These are phyloP conservation scores for Nitzschia sp. DNA, from an alignment of 108 stramenopile genomes.

Conservation along the genomic window DNA sequence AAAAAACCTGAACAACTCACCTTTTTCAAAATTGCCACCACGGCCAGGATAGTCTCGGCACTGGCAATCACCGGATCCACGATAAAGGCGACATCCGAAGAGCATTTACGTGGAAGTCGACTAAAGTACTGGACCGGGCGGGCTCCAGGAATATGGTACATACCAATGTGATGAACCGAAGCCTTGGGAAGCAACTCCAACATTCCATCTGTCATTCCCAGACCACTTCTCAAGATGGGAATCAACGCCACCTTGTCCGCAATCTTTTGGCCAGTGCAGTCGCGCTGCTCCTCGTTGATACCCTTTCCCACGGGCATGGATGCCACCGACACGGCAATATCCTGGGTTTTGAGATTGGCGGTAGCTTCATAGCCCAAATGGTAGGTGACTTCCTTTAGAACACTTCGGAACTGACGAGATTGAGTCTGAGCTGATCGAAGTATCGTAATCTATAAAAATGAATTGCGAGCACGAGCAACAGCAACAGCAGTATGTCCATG, in stretches of 20 bases:
- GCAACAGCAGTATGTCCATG: not conserved
- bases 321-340: conserved; percentile 70
- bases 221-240: conserved; percentile 92
- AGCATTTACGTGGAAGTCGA: conserved; percentile 85
- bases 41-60: conserved; percentile 83
- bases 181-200: conserved; percentile 92
- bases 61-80: conserved; percentile 95
- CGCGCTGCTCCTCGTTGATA: conserved; percentile 36
- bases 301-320: conserved; percentile 31
- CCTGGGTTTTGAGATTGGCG: conserved; percentile 59
- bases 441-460: conserved; percentile 43
- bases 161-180: conserved; percentile 96
- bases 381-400: conserved; percentile 92
- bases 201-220: conserved; percentile 97
- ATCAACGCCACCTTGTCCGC: conserved; percentile 80
- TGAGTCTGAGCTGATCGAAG: conserved; percentile 76
- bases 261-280: conserved; percentile 59
- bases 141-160: conserved; percentile 81
- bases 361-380: conserved; percentile 99
- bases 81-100: conserved; percentile 85
- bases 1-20: conserved; percentile 35
- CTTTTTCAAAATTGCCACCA: conserved; percentile 93
- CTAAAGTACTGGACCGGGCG: conserved; percentile 97
- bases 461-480: not conserved
- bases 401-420: conserved; percentile 79